Evolutionary conservation across 768 basidiomycete species (phyloP), one percentile per base, ranked within the genome.

Genomic region (Tylopilus rubrobrunneus): DNA sequence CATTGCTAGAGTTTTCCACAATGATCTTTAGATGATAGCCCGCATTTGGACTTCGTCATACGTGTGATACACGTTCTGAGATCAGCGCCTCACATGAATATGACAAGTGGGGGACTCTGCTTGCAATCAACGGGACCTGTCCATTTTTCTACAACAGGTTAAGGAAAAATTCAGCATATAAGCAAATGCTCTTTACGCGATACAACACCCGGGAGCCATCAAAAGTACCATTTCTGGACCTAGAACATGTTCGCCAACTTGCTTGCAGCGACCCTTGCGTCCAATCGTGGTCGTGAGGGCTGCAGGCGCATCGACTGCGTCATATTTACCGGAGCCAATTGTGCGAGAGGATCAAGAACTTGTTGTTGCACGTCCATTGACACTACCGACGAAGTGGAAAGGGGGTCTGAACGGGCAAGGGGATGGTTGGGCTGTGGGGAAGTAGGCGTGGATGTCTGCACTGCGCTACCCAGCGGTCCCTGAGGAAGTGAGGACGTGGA

Each of bases 161-260:
- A 33, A 7, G 52, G 9, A 46, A 60, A 64, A 52, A 56, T 57
- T 46, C 46, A 63, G 65, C 65, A 63, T 53, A 61, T 47, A 48
- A 39, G 36, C 25, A 33, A 59, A 47, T 47, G 42, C 28, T 43
- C 52, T 41, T 39, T 43, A 45, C 31, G 63, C 43, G 17, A 50
- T 23, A 17, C 49, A 51, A 52, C 45, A 49, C 44, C 46, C 21
- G 25, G 46, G 39, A 44, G 21, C n/a, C 46, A 48, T 40, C 4
- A 14, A 36, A 42, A 34, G 17, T 15, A 6, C n/a, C 42, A 29
- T 51, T 43, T 51, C 33, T 43, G 17, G n/a, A 46, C 33, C 65
- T 73, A 91, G 66, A 91, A 89, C 86, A 90, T 87, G 65, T 93
- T 95, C 7, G 91, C 92, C 52, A 94, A 78, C 68, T 93, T 94